A percentile compares a stretch with the other conserved stretches of the same genome.
These are phyloP conservation scores for Eimeria maxima DNA, from an alignment of 169 alveolate species.

Conservation along the genomic window DNA sequence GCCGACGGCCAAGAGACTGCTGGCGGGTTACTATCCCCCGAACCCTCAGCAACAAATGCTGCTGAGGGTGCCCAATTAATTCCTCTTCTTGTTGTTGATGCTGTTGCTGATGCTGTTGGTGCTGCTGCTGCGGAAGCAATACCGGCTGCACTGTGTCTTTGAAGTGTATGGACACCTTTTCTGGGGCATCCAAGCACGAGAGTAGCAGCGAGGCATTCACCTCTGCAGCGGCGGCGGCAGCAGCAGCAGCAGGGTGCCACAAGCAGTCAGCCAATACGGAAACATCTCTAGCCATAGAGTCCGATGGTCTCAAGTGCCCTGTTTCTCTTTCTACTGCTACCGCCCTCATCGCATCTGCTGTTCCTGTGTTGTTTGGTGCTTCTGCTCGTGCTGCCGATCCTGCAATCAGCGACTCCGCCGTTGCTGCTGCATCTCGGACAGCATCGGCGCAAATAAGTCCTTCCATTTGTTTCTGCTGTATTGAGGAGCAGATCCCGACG, in stretches of 20 bases:
- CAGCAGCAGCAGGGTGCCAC: conserved; percentile 50
- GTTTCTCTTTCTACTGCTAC: conserved; percentile 6
- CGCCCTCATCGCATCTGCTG: conserved; percentile 8
- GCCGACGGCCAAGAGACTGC: conserved; percentile 69
- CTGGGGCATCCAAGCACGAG: conserved; percentile 47
- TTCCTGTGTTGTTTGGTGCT: not conserved
- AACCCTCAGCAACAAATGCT: conserved; percentile 33
- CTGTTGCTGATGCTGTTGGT: not conserved
- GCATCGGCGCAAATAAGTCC: not conserved
- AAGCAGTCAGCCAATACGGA: conserved; percentile 8
- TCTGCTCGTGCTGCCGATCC: not conserved
- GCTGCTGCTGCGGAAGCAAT: conserved; percentile 26
- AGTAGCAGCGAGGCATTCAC: conserved; percentile 15
- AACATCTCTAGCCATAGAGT: not conserved
- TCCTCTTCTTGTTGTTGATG: not conserved
- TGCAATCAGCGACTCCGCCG: not conserved
- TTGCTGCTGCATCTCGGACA: not conserved
- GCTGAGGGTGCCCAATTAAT: not conserved
- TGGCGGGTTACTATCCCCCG: conserved; percentile 38
- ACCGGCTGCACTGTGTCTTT: conserved; percentile 25
- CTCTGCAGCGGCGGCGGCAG: not conserved
- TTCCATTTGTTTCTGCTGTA: not conserved
- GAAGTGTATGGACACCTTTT: conserved; percentile 37
- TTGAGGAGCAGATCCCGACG: not conserved
- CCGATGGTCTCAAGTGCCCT: not conserved